These are phyloP conservation scores for Leucosporidium yakuticum DNA, from an alignment of 768 basidiomycete species.

Conservation along the genomic window DNA sequence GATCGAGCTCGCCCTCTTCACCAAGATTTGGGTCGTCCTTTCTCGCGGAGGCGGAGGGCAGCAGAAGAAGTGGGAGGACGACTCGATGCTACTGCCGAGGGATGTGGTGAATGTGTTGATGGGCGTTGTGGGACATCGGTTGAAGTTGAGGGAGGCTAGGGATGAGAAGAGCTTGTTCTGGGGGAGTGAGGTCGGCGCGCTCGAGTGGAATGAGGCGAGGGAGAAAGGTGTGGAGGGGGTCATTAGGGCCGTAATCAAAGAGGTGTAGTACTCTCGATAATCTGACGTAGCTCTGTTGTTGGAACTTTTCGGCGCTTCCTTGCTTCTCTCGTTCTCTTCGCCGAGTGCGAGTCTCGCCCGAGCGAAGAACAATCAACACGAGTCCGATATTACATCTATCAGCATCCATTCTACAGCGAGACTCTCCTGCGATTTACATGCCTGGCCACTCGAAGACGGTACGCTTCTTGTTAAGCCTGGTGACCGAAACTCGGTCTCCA, in stretches of 20 bases:
- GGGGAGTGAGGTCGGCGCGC: neutral
- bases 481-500: too few species aligned
- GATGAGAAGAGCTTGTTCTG: constrained; percentile 15
- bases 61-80: neutral
- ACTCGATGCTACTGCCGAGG: neutral
- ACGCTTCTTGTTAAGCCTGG: too few species aligned
- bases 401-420: too few species aligned
- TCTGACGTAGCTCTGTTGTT: too few species aligned
- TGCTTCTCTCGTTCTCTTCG: too few species aligned
- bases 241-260: neutral
- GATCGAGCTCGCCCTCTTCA: neutral
- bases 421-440: too few species aligned
- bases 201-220: neutral
- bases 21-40: neutral
- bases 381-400: too few species aligned
- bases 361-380: too few species aligned
- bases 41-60: neutral
- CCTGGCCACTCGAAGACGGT: too few species aligned
- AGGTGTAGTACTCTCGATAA: neutral
- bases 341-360: too few species aligned
- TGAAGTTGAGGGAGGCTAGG: neutral
- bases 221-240: constrained; percentile 4
- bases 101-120: constrained; percentile 8
- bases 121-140: constrained; percentile 4
- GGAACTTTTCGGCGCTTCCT: too few species aligned